phyloP scores from a whole-genome alignment of 805 yeast species.

The Hanseniaspora guilliermondii region DNA sequence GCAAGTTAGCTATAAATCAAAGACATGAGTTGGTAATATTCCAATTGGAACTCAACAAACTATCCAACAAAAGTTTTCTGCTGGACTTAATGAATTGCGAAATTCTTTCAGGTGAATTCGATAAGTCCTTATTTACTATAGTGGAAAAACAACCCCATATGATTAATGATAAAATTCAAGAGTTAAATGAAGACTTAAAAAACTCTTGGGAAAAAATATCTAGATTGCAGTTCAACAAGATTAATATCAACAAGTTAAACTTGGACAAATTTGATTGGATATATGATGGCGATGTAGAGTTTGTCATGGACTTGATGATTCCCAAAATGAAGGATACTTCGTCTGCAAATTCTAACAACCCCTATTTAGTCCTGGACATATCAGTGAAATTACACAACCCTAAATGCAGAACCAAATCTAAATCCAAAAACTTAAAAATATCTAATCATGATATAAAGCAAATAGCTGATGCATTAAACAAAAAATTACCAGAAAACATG shows the following conservation, averaged over 20 bases:
- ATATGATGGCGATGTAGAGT: conserved; percentile 54
- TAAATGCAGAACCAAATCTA: conserved; percentile 34
- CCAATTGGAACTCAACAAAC: conserved; percentile 50
- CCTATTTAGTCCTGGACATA: conserved; percentile 56
- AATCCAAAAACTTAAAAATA: conserved; percentile 32
- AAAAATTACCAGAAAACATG: not conserved
- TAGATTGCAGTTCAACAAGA: conserved; percentile 33
- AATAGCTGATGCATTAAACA: conserved; percentile 7
- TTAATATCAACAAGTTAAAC: conserved; percentile 30
- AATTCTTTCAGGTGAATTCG: conserved; percentile 60
- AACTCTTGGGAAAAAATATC: conserved; percentile 40
- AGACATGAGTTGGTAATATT: conserved; percentile 41
- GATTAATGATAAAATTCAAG: conserved; percentile 31
- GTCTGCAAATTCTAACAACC: conserved; percentile 17
- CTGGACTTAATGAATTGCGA: conserved; percentile 59
- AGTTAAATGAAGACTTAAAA: conserved; percentile 27
- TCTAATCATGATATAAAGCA: conserved; percentile 19
- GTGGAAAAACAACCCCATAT: conserved; percentile 58
- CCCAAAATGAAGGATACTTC: conserved; percentile 30
- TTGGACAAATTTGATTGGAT: conserved; percentile 41
- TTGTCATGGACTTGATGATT: conserved; percentile 59
- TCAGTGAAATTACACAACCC: conserved; percentile 43
- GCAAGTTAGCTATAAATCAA: conserved; percentile 5
- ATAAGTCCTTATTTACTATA: conserved; percentile 62
- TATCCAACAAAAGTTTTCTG: conserved; percentile 46